Conservation (phyloP, 2,329 filamentous ascomycete genomes). For the Knufia fluminis region DNA sequence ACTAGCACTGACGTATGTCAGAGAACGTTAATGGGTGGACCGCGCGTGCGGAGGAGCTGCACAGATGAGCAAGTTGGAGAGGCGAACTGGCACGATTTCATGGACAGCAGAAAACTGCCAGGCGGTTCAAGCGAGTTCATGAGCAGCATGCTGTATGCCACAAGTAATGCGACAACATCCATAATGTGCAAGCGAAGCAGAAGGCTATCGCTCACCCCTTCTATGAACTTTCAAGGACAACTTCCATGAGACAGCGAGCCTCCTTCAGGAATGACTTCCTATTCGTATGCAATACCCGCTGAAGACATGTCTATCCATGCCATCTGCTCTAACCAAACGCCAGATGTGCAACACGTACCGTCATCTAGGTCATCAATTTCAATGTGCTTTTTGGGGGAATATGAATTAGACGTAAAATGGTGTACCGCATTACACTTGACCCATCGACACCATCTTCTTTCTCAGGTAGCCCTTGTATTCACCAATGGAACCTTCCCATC, state of each 20-base stretch:
- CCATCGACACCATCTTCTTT: conserved; percentile 93
- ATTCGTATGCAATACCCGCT: background rate
- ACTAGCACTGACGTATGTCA: background rate
- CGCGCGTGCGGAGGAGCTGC: background rate
- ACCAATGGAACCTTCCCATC: conserved; percentile 82
- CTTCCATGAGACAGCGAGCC: background rate
- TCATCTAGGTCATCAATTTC: conserved; percentile 1
- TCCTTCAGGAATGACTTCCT: background rate
- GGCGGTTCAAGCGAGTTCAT: background rate
- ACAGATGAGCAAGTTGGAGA: background rate
- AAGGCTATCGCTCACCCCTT: no score
- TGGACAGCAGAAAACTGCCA: background rate
- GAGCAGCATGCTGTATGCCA: no score
- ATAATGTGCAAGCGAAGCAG: no score
- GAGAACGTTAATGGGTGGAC: background rate
- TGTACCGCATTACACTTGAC: conserved; percentile 60
- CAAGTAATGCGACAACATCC: no score
- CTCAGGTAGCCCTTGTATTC: conserved; percentile 97
- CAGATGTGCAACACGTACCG: background rate
- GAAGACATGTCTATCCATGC: background rate
- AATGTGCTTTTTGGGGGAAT: background rate
- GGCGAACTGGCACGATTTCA: background rate
- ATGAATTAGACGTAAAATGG: background rate
- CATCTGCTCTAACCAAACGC: conserved; percentile 5
- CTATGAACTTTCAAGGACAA: background rate